Conservation (phyloP, 139 green algal genomes). For the Nannochloris sp. region DNA sequence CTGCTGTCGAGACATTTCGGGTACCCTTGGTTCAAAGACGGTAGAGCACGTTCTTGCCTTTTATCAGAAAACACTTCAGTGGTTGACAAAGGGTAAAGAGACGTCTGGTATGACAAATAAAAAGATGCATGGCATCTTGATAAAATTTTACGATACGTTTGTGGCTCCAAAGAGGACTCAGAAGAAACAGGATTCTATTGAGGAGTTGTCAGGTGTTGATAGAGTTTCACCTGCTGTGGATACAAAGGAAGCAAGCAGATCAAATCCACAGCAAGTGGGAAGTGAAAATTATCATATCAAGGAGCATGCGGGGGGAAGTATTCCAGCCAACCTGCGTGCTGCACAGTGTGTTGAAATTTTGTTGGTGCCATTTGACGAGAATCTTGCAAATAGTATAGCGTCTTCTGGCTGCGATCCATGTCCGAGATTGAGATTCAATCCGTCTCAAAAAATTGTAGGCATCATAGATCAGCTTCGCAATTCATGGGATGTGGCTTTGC, state of each 20-base stretch:
- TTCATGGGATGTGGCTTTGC: neutral
- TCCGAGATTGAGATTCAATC: neutral
- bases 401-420: neutral
- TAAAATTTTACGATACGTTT: slow-evolving; percentile 2
- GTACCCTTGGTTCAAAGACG: neutral
- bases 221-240: too few relatives aligned
- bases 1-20: neutral
- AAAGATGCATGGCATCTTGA: neutral
- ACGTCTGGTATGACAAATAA: neutral
- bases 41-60: neutral
- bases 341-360: neutral
- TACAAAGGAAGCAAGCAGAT: too few relatives aligned
- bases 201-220: too few relatives aligned
- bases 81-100: neutral
- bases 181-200: too few relatives aligned
- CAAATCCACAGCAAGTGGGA: too few relatives aligned
- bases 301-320: neutral
- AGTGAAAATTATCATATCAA: too few relatives aligned
- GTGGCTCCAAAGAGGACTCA: neutral
- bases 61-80: neutral
- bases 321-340: neutral
- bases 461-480: neutral
- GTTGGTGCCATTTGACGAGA: neutral
- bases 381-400: neutral
- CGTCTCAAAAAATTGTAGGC: neutral